Conservation (phyloP, 176 grass and related monocot genomes). For the Triticum turgidum region DNA sequence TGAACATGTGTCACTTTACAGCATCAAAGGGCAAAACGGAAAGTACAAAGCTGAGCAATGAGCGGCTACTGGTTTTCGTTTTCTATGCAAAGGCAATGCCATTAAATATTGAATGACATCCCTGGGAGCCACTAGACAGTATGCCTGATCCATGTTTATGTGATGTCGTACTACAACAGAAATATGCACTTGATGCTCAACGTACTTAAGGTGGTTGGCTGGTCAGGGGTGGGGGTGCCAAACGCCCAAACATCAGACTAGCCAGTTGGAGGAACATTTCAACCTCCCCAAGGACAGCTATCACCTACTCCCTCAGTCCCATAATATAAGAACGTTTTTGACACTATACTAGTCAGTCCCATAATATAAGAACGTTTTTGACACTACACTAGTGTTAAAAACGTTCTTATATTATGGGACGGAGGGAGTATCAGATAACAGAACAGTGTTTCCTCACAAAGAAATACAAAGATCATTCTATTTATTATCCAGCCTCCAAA, state of each 20-base stretch:
- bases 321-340: too few species aligned
- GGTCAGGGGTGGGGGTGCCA: neutral
- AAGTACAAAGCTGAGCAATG: neutral
- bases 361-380: too few species aligned
- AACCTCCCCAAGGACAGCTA: constrained; percentile 8
- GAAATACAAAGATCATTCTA: neutral
- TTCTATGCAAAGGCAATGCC: constrained; percentile 16
- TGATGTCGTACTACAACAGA: neutral
- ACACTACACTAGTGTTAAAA: too few species aligned
- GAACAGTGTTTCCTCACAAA: neutral
- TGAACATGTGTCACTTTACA: neutral
- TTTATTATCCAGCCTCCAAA: neutral
- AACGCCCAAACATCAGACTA: neutral
- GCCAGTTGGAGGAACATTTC: neutral
- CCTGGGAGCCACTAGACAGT: constrained; percentile 19
- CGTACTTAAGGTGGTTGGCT: constrained; percentile 3
- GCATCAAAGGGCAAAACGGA: neutral
- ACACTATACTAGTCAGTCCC: too few species aligned
- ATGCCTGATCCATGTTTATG: constrained; percentile 2
- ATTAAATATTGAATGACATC: neutral
- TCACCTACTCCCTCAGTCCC: neutral
- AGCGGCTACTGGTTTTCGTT: neutral
- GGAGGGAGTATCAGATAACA: neutral
- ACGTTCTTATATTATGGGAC: too few species aligned
- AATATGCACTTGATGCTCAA: constrained; percentile 4